Percentiles rank a stretch among this genome's conserved stretches.
phyloP scores from a whole-genome alignment of 2,329 filamentous ascomycete species.

The Hortaea sp. region DNA sequence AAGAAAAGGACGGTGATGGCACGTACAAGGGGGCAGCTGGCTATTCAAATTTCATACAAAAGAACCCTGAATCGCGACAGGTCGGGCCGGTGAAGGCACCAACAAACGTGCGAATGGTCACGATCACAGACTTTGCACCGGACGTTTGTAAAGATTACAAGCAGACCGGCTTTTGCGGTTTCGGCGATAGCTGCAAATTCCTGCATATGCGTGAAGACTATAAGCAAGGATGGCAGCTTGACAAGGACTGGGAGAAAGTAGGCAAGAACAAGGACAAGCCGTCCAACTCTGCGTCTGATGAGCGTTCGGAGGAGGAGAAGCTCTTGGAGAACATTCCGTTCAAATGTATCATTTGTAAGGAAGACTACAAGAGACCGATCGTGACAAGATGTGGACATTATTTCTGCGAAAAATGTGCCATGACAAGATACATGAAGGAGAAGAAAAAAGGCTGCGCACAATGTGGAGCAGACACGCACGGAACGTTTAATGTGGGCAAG shows the following conservation, averaged over 20 bases:
- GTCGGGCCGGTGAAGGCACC: conserved; percentile 83
- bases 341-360: conserved; percentile 76
- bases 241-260: conserved; percentile 84
- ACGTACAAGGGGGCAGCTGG: conserved; percentile 69
- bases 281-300: conserved; percentile 43
- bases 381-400: conserved; percentile 91
- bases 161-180: conserved; percentile 63
- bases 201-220: conserved; percentile 67
- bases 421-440: conserved; percentile 73
- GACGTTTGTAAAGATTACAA: conserved; percentile 96
- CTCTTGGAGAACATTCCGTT: conserved; percentile 79
- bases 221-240: conserved; percentile 90
- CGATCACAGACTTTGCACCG: conserved; percentile 78
- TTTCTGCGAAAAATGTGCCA: conserved; percentile 84
- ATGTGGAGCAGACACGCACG: conserved; percentile 74
- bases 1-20: conserved; percentile 38
- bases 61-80: conserved; percentile 61
- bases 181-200: conserved; percentile 74
- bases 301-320: conserved; percentile 54
- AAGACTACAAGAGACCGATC: conserved; percentile 62
- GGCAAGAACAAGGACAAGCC: conserved; percentile 52
- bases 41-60: conserved; percentile 65
- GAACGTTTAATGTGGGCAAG: conserved; percentile 83
- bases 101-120: conserved; percentile 83
- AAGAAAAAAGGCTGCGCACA: conserved; percentile 71